Evolutionary conservation across 352 stramenopile genomes (phyloP).

Genomic region (Blastocystis hominis): DNA sequence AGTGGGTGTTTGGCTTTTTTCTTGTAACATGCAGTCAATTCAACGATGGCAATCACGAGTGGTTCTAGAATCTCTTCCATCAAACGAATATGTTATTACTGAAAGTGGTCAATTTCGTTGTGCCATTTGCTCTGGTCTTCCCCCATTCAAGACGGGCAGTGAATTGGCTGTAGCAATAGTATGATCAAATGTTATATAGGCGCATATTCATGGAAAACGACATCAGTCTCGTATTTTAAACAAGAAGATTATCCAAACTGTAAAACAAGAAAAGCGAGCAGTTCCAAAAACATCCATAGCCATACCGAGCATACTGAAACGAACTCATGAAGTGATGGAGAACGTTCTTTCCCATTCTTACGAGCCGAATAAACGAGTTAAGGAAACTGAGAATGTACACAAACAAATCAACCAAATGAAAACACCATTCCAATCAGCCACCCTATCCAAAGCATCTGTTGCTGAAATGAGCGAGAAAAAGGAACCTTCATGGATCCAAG

Average conservation of each 20-base stretch:
- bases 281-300: neutral
- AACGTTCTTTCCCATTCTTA: neutral
- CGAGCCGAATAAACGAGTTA: neutral
- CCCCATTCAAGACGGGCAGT: neutral
- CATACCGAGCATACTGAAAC: slow-evolving; percentile 8
- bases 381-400: neutral
- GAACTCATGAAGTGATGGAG: slow-evolving; percentile 25
- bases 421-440: neutral
- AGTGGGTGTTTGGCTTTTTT: neutral
- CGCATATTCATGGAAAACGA: slow-evolving; percentile 14
- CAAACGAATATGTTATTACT: slow-evolving; percentile 39
- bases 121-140: slow-evolving; percentile 17
- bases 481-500: neutral
- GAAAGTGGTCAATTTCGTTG: slow-evolving; percentile 19
- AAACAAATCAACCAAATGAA: neutral
- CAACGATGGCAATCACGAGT: neutral
- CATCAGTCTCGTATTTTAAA: neutral
- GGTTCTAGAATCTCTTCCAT: neutral
- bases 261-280: neutral
- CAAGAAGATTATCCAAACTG: slow-evolving; percentile 1
- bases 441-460: neutral
- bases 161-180: neutral
- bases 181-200: neutral
- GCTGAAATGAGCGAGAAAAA: neutral
- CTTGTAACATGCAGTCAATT: neutral